Evolutionary conservation across 164 flowering plant species (phyloP).

Genomic region (Hamamelis virginiana): DNA sequence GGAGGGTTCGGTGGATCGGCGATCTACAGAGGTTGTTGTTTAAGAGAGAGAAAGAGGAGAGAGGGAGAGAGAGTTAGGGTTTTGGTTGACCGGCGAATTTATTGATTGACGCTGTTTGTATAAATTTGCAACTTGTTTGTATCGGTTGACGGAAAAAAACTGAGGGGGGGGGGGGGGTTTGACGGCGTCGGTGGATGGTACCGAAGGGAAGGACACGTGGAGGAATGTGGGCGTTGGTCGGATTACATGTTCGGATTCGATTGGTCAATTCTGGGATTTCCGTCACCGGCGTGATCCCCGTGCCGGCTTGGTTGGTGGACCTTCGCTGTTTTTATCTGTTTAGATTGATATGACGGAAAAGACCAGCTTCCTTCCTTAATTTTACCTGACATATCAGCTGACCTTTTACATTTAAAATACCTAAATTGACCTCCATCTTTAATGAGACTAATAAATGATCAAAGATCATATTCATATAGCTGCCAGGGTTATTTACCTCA

Average conservation of each 20-base stretch:
- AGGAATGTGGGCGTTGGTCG: neutral
- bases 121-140: neutral
- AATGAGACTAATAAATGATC: too few relatives aligned
- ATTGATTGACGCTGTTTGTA: conserved; percentile 16
- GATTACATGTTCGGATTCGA: conserved; percentile 12
- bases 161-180: conserved; percentile 2
- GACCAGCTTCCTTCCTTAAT: neutral
- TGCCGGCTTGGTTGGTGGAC: conserved; percentile 22
- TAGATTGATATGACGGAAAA: conserved; percentile 21
- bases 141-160: conserved; percentile 29
- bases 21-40: conserved; percentile 7
- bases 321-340: conserved; percentile 1
- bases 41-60: conserved; percentile 7
- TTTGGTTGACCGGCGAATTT: conserved; percentile 30
- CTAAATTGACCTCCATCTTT: too few relatives aligned
- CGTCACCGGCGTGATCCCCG: conserved; percentile 28
- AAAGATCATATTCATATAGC: too few relatives aligned
- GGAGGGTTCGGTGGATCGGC: neutral
- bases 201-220: conserved; percentile 24
- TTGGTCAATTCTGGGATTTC: conserved; percentile 16
- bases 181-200: conserved; percentile 33
- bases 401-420: too few relatives aligned
- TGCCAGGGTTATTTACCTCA: too few relatives aligned
- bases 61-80: conserved; percentile 19
- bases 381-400: too few relatives aligned